Base-by-base conservation (phyloP, 108 stramenopile genomes). In the Skeletonema costatum region DNA sequence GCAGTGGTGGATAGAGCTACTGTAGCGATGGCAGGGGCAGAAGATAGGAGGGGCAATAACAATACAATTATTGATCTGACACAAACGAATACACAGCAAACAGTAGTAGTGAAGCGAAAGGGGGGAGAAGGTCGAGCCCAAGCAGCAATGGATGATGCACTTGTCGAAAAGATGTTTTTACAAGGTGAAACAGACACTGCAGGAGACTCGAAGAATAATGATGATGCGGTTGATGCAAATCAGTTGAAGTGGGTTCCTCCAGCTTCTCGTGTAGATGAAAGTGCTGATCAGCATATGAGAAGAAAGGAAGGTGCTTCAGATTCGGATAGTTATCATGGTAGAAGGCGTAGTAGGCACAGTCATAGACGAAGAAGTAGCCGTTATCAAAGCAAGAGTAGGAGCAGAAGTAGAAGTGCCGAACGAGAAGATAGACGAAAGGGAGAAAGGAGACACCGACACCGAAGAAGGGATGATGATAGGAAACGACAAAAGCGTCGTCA, bases 121-220 rank as follows among this genome's bases (percentile, higher is more conserved):
- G 71, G 71, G 51, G 70, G 50, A 44, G 67, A 61, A 5, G 69
- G 80, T 66, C 59, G 80, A 48, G 73, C 73, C 7, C 69, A 74
- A 4, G 80, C 73, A n/a, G 80, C 80, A n/a, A 81, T 81, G 25
- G 60, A 70, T 19, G 80, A 81, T 81, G 80, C 74, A 25, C 53
- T 81, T 21, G 63, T 56, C 16, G 44, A 46, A 46, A 46, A n/a
- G 16, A n/a, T 46, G 44, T 46, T 46, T 46, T 4, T 46, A 11
- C 44, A 46, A 11, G 44, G 44, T n/a, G 16, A 46, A 16, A 5
- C 2, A n/a, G 16, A 46, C 0, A n/a, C 3, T 16, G 42, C 0
- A 29, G 53, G 19, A 56, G 53, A 56, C 6, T 25, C 53, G 3
- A 46, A 16, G 16, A 46, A n/a, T 12, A 1, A 12, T 16, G 44